Evolutionary conservation across 768 basidiomycete species (phyloP).

Genomic region (Suillus ampliporus): DNA sequence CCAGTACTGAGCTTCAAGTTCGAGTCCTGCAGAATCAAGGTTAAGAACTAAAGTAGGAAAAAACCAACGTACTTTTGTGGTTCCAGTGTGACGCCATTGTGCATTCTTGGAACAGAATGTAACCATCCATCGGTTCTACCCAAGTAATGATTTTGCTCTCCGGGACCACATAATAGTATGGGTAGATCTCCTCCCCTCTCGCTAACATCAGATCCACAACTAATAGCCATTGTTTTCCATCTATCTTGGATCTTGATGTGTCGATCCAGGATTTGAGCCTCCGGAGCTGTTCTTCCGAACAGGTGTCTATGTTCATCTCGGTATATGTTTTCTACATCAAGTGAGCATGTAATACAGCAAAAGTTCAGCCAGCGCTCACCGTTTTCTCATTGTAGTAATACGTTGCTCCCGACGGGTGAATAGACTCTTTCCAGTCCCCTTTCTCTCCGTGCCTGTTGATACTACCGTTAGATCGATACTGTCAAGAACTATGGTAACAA

Average conservation of each 20-base stretch:
- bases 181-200: not conserved
- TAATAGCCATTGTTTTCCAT: not conserved
- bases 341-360: not conserved
- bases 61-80: not conserved
- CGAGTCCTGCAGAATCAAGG: not conserved
- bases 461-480: not conserved
- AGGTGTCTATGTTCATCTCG: not conserved
- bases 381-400: not conserved
- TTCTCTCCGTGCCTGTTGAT: not conserved
- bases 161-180: constrained; percentile 2
- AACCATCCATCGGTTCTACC: not conserved
- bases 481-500: too few relatives aligned
- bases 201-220: not conserved
- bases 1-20: constrained; percentile 2
- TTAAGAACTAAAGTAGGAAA: not conserved
- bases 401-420: not conserved
- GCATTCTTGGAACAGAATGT: constrained; percentile 6
- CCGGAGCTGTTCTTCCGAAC: not conserved
- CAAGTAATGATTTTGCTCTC: not conserved
- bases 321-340: constrained; percentile 1
- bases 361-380: not conserved
- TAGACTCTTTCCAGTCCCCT: not conserved
- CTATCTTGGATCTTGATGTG: not conserved
- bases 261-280: not conserved
- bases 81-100: not conserved